Conservation (phyloP, 2,329 filamentous ascomycete genomes). For the Fusarium burgessii region DNA sequence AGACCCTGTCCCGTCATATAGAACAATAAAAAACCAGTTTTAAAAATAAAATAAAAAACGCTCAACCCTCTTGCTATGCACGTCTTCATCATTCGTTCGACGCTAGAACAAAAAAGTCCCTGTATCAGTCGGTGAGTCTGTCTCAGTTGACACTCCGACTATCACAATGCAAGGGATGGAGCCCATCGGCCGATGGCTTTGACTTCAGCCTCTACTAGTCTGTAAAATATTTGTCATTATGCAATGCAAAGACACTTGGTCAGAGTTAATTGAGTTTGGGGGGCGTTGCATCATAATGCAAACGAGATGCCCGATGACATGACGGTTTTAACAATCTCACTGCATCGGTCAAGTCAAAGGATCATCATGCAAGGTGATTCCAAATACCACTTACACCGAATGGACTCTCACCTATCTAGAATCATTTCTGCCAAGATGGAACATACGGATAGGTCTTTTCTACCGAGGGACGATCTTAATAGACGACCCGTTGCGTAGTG, state of each 20-base stretch:
- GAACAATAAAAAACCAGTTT: background rate
- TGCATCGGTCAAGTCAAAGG: slow-evolving; percentile 1
- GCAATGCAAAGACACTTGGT: background rate
- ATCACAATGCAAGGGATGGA: slow-evolving; percentile 32
- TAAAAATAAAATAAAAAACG: too few relatives aligned
- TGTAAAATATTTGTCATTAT: background rate
- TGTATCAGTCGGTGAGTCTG: slow-evolving; percentile 24
- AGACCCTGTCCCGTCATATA: background rate
- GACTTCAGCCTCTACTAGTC: background rate
- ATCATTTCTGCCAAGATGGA: slow-evolving; percentile 10
- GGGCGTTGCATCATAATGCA: background rate
- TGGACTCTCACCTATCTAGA: slow-evolving; percentile 5
- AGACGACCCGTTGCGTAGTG: slow-evolving; percentile 23
- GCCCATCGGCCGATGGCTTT: background rate
- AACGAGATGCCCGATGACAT: background rate
- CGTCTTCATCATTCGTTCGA: slow-evolving; percentile 3
- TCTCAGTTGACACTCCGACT: slow-evolving; percentile 21
- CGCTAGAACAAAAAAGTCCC: slow-evolving; percentile 23
- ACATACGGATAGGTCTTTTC: slow-evolving; percentile 7
- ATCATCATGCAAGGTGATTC: slow-evolving; percentile 14
- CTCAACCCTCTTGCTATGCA: background rate
- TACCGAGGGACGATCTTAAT: slow-evolving; percentile 44
- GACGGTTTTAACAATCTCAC: background rate
- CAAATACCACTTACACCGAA: slow-evolving; percentile 10
- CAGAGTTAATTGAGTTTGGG: background rate